A percentile compares a stretch with the other conserved stretches of the same genome.
Evolutionary conservation across 306 rosid genomes (phyloP).

Genomic region (Vigna angularis): DNA sequence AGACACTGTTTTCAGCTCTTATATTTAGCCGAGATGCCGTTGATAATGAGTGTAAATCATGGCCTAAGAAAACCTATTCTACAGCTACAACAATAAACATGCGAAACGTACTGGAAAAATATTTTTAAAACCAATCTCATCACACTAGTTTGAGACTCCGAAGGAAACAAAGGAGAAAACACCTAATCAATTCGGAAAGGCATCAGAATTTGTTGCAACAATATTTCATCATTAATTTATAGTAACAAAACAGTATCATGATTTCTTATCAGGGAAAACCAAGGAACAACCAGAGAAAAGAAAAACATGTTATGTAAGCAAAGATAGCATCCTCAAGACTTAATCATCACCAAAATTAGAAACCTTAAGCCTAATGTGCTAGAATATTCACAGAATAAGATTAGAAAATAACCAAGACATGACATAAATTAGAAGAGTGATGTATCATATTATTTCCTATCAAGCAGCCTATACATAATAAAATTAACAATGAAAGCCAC

Average conservation of each 20-base stretch:
- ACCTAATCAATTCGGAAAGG: conserved; percentile 29
- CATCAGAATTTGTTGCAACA: background rate
- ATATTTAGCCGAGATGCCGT: conserved; percentile 13
- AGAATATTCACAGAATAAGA: background rate
- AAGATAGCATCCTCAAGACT: conserved; percentile 6
- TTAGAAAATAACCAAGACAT: conserved; percentile 30
- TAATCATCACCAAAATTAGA: conserved; percentile 19
- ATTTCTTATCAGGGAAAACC: conserved; percentile 22
- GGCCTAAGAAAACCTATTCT: conserved; percentile 13
- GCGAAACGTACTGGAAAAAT: background rate
- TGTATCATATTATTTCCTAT: conserved; percentile 9
- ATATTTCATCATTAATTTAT: background rate
- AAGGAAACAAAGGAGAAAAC: conserved; percentile 3
- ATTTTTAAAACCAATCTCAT: conserved; percentile 28
- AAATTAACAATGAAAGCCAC: conserved; percentile 13
- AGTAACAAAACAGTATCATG: conserved; percentile 2
- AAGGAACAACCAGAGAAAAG: conserved; percentile 15
- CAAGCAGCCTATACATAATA: background rate
- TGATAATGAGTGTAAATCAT: background rate
- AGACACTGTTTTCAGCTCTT: conserved; percentile 23
- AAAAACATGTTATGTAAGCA: background rate
- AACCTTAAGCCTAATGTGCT: conserved; percentile 2
- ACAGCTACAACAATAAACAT: conserved; percentile 3
- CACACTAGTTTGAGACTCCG: conserved; percentile 11
- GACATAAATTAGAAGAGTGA: conserved; percentile 25